Evolutionary conservation across 768 basidiomycete genomes (phyloP), one percentile per base, ranked within the genome.

Genomic region (Roridomyces roridus): DNA sequence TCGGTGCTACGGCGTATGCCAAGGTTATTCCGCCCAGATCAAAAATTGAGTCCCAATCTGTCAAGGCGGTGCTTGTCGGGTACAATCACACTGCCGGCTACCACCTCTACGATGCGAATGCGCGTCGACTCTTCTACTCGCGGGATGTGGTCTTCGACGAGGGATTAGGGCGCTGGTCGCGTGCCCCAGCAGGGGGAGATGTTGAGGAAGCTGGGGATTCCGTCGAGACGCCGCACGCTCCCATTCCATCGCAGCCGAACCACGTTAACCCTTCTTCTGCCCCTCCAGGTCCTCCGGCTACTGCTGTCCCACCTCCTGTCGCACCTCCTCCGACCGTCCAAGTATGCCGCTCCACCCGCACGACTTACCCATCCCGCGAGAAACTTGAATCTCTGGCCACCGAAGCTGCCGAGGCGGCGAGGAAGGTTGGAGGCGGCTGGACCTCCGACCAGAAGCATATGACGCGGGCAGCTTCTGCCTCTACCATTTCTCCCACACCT

Each of bases 1-100:
- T 73, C 46, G 72, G 77, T 18, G 72, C 69, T 35, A 58, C 47
- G 1, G 71, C 68, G 3, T 74, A 67, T 40, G 69, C 64, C 7
- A 68, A 68, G 46, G 63, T 71, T 10, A 29, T 48, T 17, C 46
- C 46, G 14, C 26, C 70, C 66, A 5, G 56, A 39, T 23, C 57
- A 59, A 48, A 48, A 21, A 12, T 48, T 7, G 20, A 28, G 15
- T n/a, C 46, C 26, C 46, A 56, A 23, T 67, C 67, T 1, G 36
- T 67, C 11, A 65, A 64, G 42, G 55, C 51, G 15, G 43, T 46
- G 6, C 8, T 72, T 34, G 37, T 72, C 17, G 64, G 71, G 20
- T 71, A 69, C 35, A 63, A 31, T 42, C 59, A 63, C 1, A 9
- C 51, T 0, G 62, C 53, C 3, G 64, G 47, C 9, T 71, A 72